Base-by-base conservation (phyloP, 345 rosid genomes). In the Pugionium cornutum region DNA sequence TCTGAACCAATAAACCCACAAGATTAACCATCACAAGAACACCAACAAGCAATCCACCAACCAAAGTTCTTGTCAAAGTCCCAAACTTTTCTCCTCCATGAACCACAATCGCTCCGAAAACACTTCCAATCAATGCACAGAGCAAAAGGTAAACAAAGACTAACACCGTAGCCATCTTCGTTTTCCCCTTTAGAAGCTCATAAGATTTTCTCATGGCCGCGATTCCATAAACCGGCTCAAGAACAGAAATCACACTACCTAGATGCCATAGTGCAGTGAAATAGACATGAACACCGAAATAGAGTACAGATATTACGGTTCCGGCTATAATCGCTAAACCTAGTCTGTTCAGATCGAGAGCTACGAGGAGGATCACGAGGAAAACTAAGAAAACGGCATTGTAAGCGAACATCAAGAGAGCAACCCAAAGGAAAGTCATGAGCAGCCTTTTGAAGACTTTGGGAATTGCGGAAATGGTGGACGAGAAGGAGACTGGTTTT, bases 191-290 rank as follows among this genome's bases (percentile, higher is more conserved):
- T 10, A 94, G 75, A 58, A 94, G 62, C 76, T 87, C 96, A 18
- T 85, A 94, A 72, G 92, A 90, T 84, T 91, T 91, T 67, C 61
- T 89, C 99, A 91, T 88, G 0, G 99, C 99, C 0, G 84, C 81
- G 8, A 88, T 42, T 2, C 99, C 99, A 42, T 88, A 87, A 68
- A 94, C 32, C 1, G 96, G 92, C 75, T 90, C 99, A 11, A 94
- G 86, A 53, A 94, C 99, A 52, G 97, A 94, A 5, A 87, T 83
- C 53, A 94, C 99, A 50, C 99, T 94, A 34, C 92, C 99, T 79
- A 94, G 58, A 80, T 94, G 99, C 97, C 97, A 94, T n/a, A 85
- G 28, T 1, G 96, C 97, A n/a, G 99, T 90, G 55, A 94, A 90
- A 56, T 82, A 90, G 9, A 94, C 89, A 61, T 94, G 97, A 64